Percentiles rank a stretch among this genome's conserved stretches.
phyloP scores from a whole-genome alignment of 495 filamentous ascomycete genomes.

The Evansstolkia leycettana region DNA sequence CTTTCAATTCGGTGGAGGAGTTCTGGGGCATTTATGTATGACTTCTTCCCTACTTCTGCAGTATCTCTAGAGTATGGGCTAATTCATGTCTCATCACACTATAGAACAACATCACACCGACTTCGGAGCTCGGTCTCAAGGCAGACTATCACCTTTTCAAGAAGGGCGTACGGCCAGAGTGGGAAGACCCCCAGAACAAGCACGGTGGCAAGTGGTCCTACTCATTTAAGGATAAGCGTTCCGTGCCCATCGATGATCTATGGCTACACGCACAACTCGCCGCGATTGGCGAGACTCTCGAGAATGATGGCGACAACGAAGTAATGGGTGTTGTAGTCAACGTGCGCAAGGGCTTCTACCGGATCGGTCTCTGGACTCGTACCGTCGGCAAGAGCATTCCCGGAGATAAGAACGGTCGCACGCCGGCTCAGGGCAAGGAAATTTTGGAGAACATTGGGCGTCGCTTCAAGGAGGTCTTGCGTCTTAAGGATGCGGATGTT shows the following conservation, averaged over 20 bases:
- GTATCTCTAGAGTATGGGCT: background rate
- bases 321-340: constrained; percentile 99
- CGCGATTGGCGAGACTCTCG: constrained; percentile 95
- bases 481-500: constrained; percentile 56
- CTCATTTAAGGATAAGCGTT: constrained; percentile 89
- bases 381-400: constrained; percentile 75
- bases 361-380: constrained; percentile 86
- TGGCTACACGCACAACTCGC: constrained; percentile 96
- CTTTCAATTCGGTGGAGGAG: constrained; percentile 95
- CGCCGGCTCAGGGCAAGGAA: constrained; percentile 68
- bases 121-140: constrained; percentile 90
- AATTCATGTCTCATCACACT: background rate
- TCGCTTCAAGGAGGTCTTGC: constrained; percentile 83
- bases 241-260: constrained; percentile 80
- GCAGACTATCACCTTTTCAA: constrained; percentile 99
- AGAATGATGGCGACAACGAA: constrained; percentile 80
- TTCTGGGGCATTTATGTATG: constrained; percentile 99
- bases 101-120: constrained; percentile 96
- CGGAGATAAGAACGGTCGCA: constrained; percentile 58
- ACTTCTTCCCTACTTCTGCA: constrained; percentile 5
- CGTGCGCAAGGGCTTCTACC: constrained; percentile 94
- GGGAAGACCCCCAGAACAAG: constrained; percentile 98
- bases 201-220: constrained; percentile 98
- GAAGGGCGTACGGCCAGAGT: constrained; percentile 88
- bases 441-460: constrained; percentile 70